Evolutionary conservation across 1,284 basidiomycete species (phyloP), one percentile per base, ranked within the genome.

Genomic region (Apiotrichum akiyoshidainum): DNA sequence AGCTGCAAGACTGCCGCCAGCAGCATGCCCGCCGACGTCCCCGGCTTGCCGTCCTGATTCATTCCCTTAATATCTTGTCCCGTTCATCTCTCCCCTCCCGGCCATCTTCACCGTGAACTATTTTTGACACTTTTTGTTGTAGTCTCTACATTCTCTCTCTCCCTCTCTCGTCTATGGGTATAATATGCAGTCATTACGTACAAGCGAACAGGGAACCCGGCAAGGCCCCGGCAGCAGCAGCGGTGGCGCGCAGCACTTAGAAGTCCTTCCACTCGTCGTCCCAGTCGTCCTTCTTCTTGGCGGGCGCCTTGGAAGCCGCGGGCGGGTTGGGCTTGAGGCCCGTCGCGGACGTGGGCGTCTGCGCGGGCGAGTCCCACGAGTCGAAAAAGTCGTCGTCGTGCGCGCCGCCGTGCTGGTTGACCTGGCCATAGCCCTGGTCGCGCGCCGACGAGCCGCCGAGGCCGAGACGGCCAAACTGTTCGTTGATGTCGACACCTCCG

Each of bases 401-500:
- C 46, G 50, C 45, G 13, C 13, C 26, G 7, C 26, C 26, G 26
- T 39, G 37, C 58, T 52, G 50, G 54, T 50, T 45, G 51, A 52
- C 44, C 57, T 61, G 13, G 52, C 58, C 41, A 46, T 59, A 47
- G 22, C 66, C 58, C 54, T 55, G 56, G 46, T 55, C 51, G 42
- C 45, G 47, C 19, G 55, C 55, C 33, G 46, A 39, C 22, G 59
- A 53, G 16, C 54, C 57, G 1, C 62, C 64, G 22, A 76, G 17
- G 11, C 73, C 72, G 17, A 79, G 60, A 44, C 70, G 71, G 11
- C 70, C 71, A 21, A 79, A 58, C 54, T 75, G 69, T 48, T 74
- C 74, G 55, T 76, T 74, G 35, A 79, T 59, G 54, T 79, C 78
- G 14, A 78, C 64, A 8, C 76, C 78, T 0, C 72, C 74, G 26